Evolutionary conservation across 2,329 filamentous ascomycete genomes (phyloP), one percentile per base, ranked within the genome.

Genomic region (Trematosphaeria pertusa): DNA sequence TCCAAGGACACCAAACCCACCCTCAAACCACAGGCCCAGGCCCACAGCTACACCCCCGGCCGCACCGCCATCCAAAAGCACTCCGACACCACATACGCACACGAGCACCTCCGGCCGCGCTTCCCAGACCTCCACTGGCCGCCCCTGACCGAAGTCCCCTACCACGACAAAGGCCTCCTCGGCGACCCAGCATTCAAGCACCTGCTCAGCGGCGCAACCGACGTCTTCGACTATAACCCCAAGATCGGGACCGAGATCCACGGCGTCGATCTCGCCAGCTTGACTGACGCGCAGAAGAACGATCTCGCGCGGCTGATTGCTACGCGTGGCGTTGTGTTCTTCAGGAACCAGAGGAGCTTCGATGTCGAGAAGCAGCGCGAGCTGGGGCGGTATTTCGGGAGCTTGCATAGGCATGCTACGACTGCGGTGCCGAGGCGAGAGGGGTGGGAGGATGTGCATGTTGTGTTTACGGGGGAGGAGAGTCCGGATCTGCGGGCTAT

Each of bases 271-370:
- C 73, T 83, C 3, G 72, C 76, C 19, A 75, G 73, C 37, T 69
- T 82, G 21, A 80, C 69, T 2, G 74, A 81, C 46, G 69, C 71
- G 1, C 80, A 82, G 57, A 80, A 78, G 64, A 78, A 82, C 51
- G 80, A 82, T 41, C 71, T 82, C 3, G 80, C 80, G 2, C 71
- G 79, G 5, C 60, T 83, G 35, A 78, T 84, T 38, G 76, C 81
- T 3, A 75, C 74, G 19, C 72, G 81, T 33, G 81, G 81, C 3
- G 81, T 84, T 0, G 80, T 84, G 1, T 82, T 84, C 65, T 82
- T 84, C 72, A 74, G 81, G 11, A 69, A 77, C 37, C 81, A 84
- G 61, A 73, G 78, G 44, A 78, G 81, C 53, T 75, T 83, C 19
- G 74, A 75, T 50, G 76, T 83, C 36, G 74, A 82, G n/a, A 71